Evolutionary conservation across 352 stramenopile genomes (phyloP), one percentile per base, ranked within the genome.

Genomic region (Phytopythium oedochilum): DNA sequence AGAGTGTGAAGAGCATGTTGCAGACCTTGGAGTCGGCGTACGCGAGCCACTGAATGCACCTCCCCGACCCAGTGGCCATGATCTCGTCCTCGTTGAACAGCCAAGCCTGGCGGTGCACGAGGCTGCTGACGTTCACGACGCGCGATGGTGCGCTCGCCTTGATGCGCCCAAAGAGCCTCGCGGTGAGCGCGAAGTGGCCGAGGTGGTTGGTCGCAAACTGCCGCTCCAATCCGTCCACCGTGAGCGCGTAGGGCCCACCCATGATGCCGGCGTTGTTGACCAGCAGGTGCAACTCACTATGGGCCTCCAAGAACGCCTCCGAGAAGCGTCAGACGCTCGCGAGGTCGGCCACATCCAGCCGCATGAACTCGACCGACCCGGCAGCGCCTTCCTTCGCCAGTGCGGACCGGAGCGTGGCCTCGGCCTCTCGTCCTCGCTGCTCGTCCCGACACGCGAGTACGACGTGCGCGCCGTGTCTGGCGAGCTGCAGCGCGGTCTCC

Each of bases 131-230:
- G 42, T 63, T 68, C 5, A 85, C 68, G 32, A 88, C 60, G 2
- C 71, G 69, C n/a, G 76, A 52, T 3, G 60, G 52, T 0, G 59
- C 26, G 22, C 62, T 55, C 8, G 44, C 10, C 45, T 73, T 71
- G 18, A 87, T 54, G 3, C 77, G 9, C 5, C 64, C 60, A 15
- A 88, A 72, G 1, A 88, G 56, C 25, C 67, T 58, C 5, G 59
- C 53, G 7, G 75, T 87, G 20, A 89, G 31, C 0, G 63, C 55
- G 31, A 91, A 86, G 58, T 87, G 71, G 15, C 71, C 75, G 35
- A 91, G 38, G 52, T 89, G 70, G 62, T 91, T 91, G 31, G 74
- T 81, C 9, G 61, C 75, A 59, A 90, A 88, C 45, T 91, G 80
- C 26, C 59, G 63, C 56, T 89, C 78, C 46, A 70, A 56, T 18